A percentile compares a stretch with the other conserved stretches of the same genome.
These are phyloP conservation scores for Zychaea mexicana DNA, from an alignment of 371 early-diverging fungal species.

Conservation along the genomic window DNA sequence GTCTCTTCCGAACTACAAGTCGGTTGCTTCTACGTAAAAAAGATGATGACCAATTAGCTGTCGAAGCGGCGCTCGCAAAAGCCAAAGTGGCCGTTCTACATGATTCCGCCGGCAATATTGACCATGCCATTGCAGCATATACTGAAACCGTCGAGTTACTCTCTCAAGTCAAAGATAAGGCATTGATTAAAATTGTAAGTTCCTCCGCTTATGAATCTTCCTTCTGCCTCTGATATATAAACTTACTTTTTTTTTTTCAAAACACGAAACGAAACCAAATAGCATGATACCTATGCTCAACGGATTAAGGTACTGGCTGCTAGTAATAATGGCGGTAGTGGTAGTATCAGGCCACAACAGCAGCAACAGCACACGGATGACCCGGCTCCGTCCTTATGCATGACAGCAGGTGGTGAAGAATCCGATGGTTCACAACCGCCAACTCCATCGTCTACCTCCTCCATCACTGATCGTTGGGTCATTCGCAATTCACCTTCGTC, in stretches of 20 bases:
- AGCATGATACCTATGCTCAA: not conserved
- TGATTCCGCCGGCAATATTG: conserved; percentile 5
- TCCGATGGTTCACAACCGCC: not conserved
- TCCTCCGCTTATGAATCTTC: not conserved
- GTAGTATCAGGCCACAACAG: too few relatives aligned
- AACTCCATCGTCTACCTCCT: not conserved
- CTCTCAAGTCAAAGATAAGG: not conserved
- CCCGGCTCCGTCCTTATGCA: not conserved
- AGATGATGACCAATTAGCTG: not conserved
- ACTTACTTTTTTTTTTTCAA: not conserved
- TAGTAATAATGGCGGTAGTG: not conserved
- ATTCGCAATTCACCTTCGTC: not conserved
- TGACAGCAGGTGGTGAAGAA: not conserved
- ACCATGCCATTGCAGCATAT: conserved; percentile 2
- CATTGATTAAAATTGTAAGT: not conserved
- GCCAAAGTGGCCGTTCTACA: conserved; percentile 6
- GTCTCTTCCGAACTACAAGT: not conserved
- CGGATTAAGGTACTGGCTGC: not conserved
- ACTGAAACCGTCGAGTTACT: conserved; percentile 4
- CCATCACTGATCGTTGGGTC: not conserved
- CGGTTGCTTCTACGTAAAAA: conserved; percentile 2
- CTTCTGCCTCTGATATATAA: not conserved
- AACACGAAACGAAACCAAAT: not conserved
- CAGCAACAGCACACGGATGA: not conserved
- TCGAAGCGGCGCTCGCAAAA: not conserved